phyloP scores from a whole-genome alignment of 2,329 filamentous ascomycete species.

The Neurospora sp. region DNA sequence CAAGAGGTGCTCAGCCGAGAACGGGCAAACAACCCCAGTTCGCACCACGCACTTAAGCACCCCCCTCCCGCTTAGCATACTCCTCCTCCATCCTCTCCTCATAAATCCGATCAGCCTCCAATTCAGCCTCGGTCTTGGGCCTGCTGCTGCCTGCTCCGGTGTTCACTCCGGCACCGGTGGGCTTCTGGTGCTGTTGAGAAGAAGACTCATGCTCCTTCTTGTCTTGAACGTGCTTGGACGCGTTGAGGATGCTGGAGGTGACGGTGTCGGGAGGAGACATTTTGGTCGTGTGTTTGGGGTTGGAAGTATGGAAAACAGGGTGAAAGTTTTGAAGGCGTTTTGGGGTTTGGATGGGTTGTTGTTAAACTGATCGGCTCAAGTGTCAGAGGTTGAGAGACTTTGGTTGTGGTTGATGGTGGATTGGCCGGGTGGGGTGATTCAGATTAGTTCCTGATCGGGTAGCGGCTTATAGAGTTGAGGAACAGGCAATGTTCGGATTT shows the following conservation, averaged over 20 bases:
- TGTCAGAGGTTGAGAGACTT: neutral
- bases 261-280: neutral
- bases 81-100: slow-evolving; percentile 46
- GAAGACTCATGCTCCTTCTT: neutral
- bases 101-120: slow-evolving; percentile 39
- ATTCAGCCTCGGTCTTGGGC: slow-evolving; percentile 38
- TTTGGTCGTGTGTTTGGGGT: neutral
- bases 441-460: neutral
- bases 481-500: too few species aligned
- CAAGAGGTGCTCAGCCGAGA: too few species aligned
- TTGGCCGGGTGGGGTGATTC: neutral
- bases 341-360: neutral
- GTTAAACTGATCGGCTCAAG: neutral
- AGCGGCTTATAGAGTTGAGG: neutral
- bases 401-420: neutral
- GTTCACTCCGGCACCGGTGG: slow-evolving; percentile 36
- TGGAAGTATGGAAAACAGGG: neutral
- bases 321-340: neutral
- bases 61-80: slow-evolving; percentile 45
- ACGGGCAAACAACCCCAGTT: neutral
- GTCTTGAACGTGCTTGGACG: neutral
- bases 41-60: slow-evolving; percentile 25
- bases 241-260: neutral
- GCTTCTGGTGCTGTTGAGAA: neutral
- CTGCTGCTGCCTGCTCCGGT: slow-evolving; percentile 37